Base-by-base conservation (phyloP, 2,329 filamentous ascomycete species). In the Diaporthe velutina region DNA sequence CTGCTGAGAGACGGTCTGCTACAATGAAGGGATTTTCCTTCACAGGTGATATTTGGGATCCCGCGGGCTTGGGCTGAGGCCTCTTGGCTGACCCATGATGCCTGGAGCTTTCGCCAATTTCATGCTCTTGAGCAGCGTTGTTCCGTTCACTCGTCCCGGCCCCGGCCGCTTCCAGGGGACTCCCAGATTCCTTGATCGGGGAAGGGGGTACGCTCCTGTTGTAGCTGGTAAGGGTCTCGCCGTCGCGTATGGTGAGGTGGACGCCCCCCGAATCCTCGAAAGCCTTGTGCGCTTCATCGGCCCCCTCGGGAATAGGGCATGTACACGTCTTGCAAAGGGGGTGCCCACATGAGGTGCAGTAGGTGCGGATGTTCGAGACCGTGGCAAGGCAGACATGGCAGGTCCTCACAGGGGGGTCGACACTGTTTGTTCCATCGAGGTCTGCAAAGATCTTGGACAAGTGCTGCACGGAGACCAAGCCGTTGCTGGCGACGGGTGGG, bases 311-410 rank as follows among this genome's bases (percentile, higher is more conserved):
- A 13, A 83, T 73, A 68, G 86, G 83, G 57, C 82, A 83, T 12
- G 79, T 81, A 76, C 89, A 90, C 72, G 86, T 86, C 42, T 80
- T 76, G 77, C 89, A 91, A 22, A 88, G 84, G 13, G 82, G 83
- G 78, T 91, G 89, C 1, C 86, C 87, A 77, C 89, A 91, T 55
- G 83, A 84, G 40, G 82, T 79, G 77, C 88, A 91, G 60, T 83
- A 83, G 12, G 81, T 81, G 40, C 82, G 81, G 17, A 82, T 80
- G 58, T 30, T 58, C 22, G 73, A 81, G 50, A 86, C 83, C 54
- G 81, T 82, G 58, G 84, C 83, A 17, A 85, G 85, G 77, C 89
- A 91, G 13, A 87, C 80, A 77, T 90, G 89, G 75, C 89, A 91
- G 35, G 86, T 80, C 70, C 83, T 85, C 54, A 61, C 19, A 19